These are phyloP conservation scores for Aureobasidium zeae DNA, from an alignment of 2,329 filamentous ascomycete species.

Conservation along the genomic window DNA sequence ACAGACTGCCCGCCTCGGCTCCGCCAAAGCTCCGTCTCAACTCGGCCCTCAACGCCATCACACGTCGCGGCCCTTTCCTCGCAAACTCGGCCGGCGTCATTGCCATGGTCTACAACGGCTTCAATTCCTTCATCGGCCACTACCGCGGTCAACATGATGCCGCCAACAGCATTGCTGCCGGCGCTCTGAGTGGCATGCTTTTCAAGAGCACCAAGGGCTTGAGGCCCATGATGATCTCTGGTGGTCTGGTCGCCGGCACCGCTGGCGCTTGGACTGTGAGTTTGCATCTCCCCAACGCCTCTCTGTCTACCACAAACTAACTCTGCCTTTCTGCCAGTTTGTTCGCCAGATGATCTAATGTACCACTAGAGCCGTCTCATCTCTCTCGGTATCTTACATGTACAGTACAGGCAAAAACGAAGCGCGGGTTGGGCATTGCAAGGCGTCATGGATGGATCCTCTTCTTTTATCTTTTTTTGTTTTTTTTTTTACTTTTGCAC, in stretches of 20 bases:
- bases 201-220: constrained; percentile 93
- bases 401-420: constrained; percentile 13
- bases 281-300: constrained; percentile 23
- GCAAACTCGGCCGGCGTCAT: constrained; percentile 95
- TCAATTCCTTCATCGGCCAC: constrained; percentile 77
- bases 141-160: constrained; percentile 79
- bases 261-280: constrained; percentile 88
- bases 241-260: constrained; percentile 74
- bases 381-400: background rate
- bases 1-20: constrained; percentile 57
- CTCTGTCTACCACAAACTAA: background rate
- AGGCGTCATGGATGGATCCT: constrained; percentile 13
- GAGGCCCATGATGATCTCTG: constrained; percentile 88
- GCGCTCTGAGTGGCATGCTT: constrained; percentile 78
- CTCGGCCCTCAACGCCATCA: constrained; percentile 88
- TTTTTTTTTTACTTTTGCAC: constrained; percentile 3
- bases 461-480: constrained; percentile 2
- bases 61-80: constrained; percentile 82
- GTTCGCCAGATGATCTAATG: constrained; percentile 10
- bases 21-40: constrained; percentile 89
- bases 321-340: background rate
- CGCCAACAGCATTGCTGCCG: constrained; percentile 77
- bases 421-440: constrained; percentile 13
- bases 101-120: constrained; percentile 89
- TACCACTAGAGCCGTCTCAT: background rate